Evolutionary conservation across 352 stramenopile genomes (phyloP).

Genomic region (Phytophthora hybrid): DNA sequence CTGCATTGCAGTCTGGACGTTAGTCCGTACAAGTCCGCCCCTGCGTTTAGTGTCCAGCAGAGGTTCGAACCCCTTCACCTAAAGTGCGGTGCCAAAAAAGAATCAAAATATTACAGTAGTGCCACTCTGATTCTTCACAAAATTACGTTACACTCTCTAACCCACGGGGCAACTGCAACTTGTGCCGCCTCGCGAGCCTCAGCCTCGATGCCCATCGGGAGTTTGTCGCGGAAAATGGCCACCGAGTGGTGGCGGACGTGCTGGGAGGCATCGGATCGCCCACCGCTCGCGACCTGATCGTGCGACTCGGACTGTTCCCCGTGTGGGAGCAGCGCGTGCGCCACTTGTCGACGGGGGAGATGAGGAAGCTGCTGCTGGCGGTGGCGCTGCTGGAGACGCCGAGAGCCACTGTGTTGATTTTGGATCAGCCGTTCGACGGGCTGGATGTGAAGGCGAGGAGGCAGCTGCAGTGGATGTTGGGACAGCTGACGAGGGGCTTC

Average conservation of each 20-base stretch:
- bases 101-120: too few species aligned
- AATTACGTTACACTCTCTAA: too few species aligned
- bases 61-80: too few species aligned
- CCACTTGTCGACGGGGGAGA: conserved; percentile 93
- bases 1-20: too few species aligned
- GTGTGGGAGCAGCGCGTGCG: conserved; percentile 85
- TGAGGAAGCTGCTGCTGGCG: conserved; percentile 93
- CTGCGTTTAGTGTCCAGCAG: too few species aligned
- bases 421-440: conserved; percentile 95
- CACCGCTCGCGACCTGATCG: conserved; percentile 88
- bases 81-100: too few species aligned
- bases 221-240: conserved; percentile 71
- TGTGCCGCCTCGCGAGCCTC: conserved; percentile 55
- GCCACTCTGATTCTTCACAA: too few species aligned
- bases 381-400: conserved; percentile 82
- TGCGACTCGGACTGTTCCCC: conserved; percentile 93
- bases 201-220: conserved; percentile 90
- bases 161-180: too few species aligned
- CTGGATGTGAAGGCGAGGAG: conserved; percentile 86
- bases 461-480: conserved; percentile 87
- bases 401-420: conserved; percentile 76
- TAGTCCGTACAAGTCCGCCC: too few species aligned
- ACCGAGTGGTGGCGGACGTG: conserved; percentile 69
- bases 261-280: conserved; percentile 73
- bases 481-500: conserved; percentile 88